Evolutionary conservation across 495 filamentous ascomycete genomes (phyloP).

Genomic region (Hypoxylon subgilvum): DNA sequence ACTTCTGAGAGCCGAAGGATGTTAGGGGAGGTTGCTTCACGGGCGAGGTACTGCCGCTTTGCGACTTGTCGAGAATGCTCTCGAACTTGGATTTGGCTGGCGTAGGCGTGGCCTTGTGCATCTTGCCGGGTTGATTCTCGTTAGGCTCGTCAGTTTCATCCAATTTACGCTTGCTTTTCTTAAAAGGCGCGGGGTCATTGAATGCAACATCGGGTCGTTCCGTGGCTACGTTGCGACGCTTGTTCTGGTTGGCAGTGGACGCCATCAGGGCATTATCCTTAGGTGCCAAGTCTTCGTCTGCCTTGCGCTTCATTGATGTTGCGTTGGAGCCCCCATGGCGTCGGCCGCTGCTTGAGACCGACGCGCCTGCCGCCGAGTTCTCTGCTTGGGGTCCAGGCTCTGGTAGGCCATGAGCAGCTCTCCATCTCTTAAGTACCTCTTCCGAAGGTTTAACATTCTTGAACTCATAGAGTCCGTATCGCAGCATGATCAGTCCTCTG

Average conservation of each 20-base stretch:
- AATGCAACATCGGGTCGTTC: constrained; percentile 36
- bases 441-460: constrained; percentile 57
- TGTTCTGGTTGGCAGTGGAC: constrained; percentile 48
- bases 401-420: constrained; percentile 50
- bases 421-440: constrained; percentile 57
- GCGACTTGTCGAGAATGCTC: constrained; percentile 50
- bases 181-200: constrained; percentile 35
- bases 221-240: constrained; percentile 50
- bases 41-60: constrained; percentile 24
- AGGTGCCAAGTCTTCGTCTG: constrained; percentile 49
- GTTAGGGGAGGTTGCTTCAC: constrained; percentile 23
- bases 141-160: constrained; percentile 47
- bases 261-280: constrained; percentile 42
- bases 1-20: constrained; percentile 31
- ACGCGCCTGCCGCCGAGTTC: constrained; percentile 5
- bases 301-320: constrained; percentile 52
- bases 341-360: constrained; percentile 10
- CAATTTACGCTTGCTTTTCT: constrained; percentile 55
- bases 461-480: constrained; percentile 60
- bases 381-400: constrained; percentile 47
- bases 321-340: constrained; percentile 7
- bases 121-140: constrained; percentile 66
- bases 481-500: constrained; percentile 58
- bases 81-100: constrained; percentile 55
- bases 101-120: constrained; percentile 62